phyloP scores from a whole-genome alignment of 2,329 filamentous ascomycete genomes.

The Sporothrix inflata region DNA sequence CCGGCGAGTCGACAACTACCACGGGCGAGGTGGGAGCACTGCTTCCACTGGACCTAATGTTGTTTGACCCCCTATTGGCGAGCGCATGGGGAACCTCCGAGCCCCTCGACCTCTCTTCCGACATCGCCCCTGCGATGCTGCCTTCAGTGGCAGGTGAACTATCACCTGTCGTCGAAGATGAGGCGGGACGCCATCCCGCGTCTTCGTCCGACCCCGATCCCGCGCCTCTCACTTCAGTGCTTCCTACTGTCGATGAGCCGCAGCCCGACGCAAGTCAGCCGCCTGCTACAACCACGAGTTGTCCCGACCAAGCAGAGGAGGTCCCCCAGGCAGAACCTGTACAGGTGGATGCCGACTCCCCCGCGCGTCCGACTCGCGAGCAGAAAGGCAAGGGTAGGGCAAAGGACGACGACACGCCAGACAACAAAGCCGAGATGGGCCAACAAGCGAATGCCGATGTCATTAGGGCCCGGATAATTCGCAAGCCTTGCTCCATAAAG shows the following conservation, averaged over 20 bases:
- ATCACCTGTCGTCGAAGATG: not conserved
- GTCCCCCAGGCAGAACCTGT: not conserved
- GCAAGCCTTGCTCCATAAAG: not conserved
- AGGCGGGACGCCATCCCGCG: not conserved
- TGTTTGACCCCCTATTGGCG: not conserved
- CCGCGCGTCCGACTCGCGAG: not conserved
- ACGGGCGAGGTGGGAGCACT: not conserved
- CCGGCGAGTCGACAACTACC: not conserved
- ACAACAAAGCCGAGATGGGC: not conserved
- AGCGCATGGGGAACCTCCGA: not conserved
- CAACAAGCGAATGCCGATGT: not conserved
- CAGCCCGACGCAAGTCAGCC: not conserved
- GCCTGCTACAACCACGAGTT: not conserved
- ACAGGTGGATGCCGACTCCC: not conserved
- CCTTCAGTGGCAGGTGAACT: not conserved
- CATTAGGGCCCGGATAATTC: not conserved
- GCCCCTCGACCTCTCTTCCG: not conserved
- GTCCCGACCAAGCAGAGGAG: not conserved
- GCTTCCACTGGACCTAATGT: not conserved
- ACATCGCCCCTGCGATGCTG: conserved; percentile 1
- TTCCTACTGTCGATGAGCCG: not conserved
- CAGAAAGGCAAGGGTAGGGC: not conserved
- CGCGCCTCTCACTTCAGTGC: not conserved
- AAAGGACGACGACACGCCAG: conserved; percentile 7
- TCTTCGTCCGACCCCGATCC: not conserved